These are phyloP conservation scores for Juglanconis sp. DNA, from an alignment of 2,329 filamentous ascomycete genomes.

Conservation along the genomic window DNA sequence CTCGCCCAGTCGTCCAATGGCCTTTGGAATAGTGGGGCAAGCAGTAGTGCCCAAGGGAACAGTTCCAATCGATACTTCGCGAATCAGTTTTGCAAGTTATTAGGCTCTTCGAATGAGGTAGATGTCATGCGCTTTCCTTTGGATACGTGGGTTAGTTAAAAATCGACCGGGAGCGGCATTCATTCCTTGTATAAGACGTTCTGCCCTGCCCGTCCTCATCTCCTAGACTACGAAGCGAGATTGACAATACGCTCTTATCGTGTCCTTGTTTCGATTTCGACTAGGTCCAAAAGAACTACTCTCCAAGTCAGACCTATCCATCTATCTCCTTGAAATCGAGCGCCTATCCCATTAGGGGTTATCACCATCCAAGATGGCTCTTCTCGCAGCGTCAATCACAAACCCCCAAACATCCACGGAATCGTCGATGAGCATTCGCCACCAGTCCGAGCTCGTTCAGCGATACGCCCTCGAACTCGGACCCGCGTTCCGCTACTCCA, in stretches of 20 bases:
- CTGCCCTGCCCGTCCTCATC: not conserved
- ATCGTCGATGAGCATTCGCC: slow-evolving; percentile 5
- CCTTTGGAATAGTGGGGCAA: slow-evolving; percentile 5
- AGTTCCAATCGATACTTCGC: slow-evolving; percentile 1
- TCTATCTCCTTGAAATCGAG: not conserved
- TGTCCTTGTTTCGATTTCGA: not conserved
- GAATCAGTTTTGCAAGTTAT: not conserved
- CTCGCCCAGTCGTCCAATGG: slow-evolving; percentile 1
- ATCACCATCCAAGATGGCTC: slow-evolving; percentile 5
- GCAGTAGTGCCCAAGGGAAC: not conserved
- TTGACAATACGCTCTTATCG: not conserved
- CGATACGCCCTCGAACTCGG: slow-evolving; percentile 10
- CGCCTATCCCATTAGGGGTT: not conserved
- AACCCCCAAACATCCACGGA: slow-evolving; percentile 6
- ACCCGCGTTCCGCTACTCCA: not conserved
- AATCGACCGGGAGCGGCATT: not conserved
- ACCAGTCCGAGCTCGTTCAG: slow-evolving; percentile 8
- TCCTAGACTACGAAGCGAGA: not conserved
- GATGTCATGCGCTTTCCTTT: not conserved
- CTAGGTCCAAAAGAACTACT: not conserved
- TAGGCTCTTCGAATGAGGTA: not conserved
- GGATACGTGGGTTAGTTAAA: not conserved
- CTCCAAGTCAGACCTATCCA: not conserved
- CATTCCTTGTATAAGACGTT: not conserved
- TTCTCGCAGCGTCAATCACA: slow-evolving; percentile 2